Conservation (phyloP, 768 basidiomycete species). For the Chlorophyllum brunneum region DNA sequence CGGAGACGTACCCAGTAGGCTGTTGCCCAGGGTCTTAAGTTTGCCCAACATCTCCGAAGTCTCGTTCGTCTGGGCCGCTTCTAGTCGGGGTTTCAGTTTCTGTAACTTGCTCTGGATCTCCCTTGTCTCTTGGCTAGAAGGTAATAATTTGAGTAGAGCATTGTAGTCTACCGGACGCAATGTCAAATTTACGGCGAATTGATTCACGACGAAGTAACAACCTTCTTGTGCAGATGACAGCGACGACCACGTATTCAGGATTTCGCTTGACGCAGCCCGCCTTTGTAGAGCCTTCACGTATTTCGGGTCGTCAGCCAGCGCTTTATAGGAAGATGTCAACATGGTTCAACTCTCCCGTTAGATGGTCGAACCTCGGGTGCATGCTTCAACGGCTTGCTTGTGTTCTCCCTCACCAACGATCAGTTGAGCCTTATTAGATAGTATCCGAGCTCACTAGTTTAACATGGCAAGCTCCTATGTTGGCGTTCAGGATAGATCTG, state of each 20-base stretch:
- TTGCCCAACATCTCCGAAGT: conserved; percentile 91
- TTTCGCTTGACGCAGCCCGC: conserved; percentile 83
- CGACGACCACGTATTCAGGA: conserved; percentile 78
- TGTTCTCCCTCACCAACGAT: conserved; percentile 56
- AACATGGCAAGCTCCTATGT: conserved; percentile 82
- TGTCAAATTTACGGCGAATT: not conserved
- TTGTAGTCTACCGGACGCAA: conserved; percentile 61
- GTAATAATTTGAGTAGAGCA: conserved; percentile 60
- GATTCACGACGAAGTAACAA: conserved; percentile 21
- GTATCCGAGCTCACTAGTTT: conserved; percentile 58
- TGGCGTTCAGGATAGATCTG: conserved; percentile 77
- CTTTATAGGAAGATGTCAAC: conserved; percentile 32
- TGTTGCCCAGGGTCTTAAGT: conserved; percentile 90
- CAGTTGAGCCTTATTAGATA: conserved; percentile 3
- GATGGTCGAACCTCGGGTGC: conserved; percentile 58
- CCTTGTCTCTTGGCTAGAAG: conserved; percentile 41
- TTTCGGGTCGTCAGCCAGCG: conserved; percentile 78
- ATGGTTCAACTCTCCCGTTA: not conserved
- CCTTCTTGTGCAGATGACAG: conserved; percentile 84
- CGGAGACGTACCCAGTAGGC: conserved; percentile 62
- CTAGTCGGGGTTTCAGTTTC: conserved; percentile 61
- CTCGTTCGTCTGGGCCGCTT: conserved; percentile 78
- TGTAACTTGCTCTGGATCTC: conserved; percentile 48
- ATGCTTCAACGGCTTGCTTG: conserved; percentile 76
- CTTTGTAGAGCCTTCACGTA: conserved; percentile 89